A percentile compares a stretch with the other conserved stretches of the same genome.
Evolutionary conservation across 2,329 filamentous ascomycete genomes (phyloP).

Genomic region (Conoideocrella luteorostrata): DNA sequence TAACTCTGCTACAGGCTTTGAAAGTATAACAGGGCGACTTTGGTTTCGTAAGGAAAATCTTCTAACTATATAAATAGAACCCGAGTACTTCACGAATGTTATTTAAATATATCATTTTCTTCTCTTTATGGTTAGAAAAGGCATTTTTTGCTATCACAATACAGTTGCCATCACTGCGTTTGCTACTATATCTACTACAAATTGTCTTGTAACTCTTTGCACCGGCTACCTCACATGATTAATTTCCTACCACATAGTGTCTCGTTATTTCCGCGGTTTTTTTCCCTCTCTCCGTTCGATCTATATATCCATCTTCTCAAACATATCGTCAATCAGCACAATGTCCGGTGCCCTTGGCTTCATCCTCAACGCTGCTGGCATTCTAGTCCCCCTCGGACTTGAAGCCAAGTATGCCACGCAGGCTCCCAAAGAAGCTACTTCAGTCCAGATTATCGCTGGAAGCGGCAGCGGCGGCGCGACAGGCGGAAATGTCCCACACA

Average conservation of each 20-base stretch:
- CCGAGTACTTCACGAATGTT: no score
- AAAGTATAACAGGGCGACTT: no score
- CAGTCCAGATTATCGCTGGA: conserved; percentile 1
- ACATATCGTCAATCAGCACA: not conserved
- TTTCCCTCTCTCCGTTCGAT: not conserved
- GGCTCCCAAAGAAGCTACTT: not conserved
- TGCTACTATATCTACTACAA: no score
- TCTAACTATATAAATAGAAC: no score
- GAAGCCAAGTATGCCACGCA: not conserved
- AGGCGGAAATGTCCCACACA: conserved; percentile 11
- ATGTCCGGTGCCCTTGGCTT: conserved; percentile 2
- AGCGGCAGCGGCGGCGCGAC: not conserved
- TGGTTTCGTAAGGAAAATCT: no score
- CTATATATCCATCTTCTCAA: not conserved
- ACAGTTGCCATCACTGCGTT: no score
- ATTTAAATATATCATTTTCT: no score
- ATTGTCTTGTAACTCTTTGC: no score
- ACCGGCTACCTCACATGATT: no score
- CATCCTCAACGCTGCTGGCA: conserved; percentile 2
- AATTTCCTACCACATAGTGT: not conserved
- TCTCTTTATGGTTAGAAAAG: no score
- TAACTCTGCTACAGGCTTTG: no score
- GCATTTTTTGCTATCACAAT: no score
- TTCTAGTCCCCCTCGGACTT: not conserved
- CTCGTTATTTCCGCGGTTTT: not conserved